Conservation (phyloP, 164 flowering plant species). For the Macadamia integrifolia region DNA sequence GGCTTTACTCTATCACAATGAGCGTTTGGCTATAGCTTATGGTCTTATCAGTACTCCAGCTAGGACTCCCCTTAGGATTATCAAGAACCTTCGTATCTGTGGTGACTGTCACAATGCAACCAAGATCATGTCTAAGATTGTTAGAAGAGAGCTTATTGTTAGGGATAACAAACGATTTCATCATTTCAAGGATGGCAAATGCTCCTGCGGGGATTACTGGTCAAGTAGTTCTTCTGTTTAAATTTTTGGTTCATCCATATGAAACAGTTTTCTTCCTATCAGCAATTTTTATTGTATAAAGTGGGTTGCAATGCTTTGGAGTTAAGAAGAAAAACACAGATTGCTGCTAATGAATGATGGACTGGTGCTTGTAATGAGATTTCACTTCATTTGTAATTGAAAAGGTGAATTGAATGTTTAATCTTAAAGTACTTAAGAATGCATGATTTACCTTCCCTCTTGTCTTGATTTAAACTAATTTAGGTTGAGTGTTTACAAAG, state of each 20-base stretch:
- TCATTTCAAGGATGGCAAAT: conserved; percentile 84
- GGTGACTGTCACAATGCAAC: conserved; percentile 91
- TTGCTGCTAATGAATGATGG: no score
- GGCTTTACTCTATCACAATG: conserved; percentile 83
- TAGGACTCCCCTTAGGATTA: conserved; percentile 66
- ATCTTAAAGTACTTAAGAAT: no score
- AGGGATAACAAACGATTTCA: conserved; percentile 86
- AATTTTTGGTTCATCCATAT: not conserved
- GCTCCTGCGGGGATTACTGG: conserved; percentile 92
- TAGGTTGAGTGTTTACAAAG: no score
- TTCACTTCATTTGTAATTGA: no score
- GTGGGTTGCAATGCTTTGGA: no score
- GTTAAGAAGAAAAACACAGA: no score
- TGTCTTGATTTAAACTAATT: no score
- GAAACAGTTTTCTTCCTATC: no score
- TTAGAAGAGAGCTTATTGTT: conserved; percentile 83
- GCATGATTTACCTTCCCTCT: no score
- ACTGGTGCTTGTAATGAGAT: no score
- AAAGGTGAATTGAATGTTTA: no score
- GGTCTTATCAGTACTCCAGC: conserved; percentile 87
- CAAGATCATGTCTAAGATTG: conserved; percentile 84
- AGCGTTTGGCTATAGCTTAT: conserved; percentile 80
- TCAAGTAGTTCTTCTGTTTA: conserved; percentile 15
- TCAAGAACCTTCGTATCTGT: conserved; percentile 80
- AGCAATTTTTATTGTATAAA: no score